Percentiles rank a stretch among this genome's conserved stretches.
These are phyloP conservation scores for Aspergillus cristatus DNA, from an alignment of 495 filamentous ascomycete genomes.

Conservation along the genomic window DNA sequence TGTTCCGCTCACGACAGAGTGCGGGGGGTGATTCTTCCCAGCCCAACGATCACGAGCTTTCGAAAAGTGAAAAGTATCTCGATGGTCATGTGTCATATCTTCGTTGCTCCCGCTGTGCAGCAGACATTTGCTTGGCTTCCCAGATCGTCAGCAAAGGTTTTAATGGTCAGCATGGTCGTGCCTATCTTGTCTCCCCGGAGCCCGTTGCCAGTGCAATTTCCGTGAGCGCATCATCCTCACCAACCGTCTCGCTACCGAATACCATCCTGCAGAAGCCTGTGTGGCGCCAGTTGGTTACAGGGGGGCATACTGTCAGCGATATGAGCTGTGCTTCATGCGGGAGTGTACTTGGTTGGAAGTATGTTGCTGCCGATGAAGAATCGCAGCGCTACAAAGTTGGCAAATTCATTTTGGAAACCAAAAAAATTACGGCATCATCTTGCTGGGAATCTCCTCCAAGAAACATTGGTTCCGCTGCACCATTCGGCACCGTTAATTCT, in stretches of 20 bases:
- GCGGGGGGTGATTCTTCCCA: conserved; percentile 17
- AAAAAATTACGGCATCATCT: conserved; percentile 54
- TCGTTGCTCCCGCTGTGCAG: conserved; percentile 62
- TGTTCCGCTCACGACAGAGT: conserved; percentile 29
- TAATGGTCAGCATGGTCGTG: conserved; percentile 86
- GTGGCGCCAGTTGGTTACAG: conserved; percentile 68
- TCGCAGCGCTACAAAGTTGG: conserved; percentile 87
- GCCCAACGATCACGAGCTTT: conserved; percentile 8
- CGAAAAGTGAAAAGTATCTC: conserved; percentile 31
- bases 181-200: conserved; percentile 65
- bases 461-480: background rate
- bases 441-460: conserved; percentile 54
- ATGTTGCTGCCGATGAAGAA: conserved; percentile 73
- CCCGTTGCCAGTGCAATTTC: conserved; percentile 18
- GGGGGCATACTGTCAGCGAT: conserved; percentile 54
- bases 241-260: conserved; percentile 36
- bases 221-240: conserved; percentile 22
- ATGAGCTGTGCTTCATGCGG: conserved; percentile 53
- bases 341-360: conserved; percentile 83
- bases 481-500: background rate
- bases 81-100: conserved; percentile 49
- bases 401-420: conserved; percentile 91
- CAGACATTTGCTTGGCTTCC: conserved; percentile 63
- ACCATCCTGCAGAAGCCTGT: conserved; percentile 54
- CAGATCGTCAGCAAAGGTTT: conserved; percentile 91